Evolutionary conservation across 2,329 filamentous ascomycete species (phyloP).

Genomic region (Verticillium longisporum): DNA sequence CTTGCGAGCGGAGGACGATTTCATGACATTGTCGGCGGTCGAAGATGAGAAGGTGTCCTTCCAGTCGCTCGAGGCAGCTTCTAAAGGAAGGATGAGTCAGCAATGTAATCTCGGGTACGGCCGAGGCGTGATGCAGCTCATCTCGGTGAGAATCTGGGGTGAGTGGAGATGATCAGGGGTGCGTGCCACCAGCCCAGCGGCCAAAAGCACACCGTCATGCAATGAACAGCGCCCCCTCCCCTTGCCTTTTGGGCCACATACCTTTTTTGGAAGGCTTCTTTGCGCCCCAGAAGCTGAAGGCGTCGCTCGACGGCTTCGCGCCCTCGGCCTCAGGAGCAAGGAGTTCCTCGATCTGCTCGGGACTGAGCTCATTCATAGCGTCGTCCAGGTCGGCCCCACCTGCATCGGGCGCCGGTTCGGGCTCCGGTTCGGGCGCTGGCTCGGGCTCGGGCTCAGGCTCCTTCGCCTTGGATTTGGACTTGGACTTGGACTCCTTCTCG

Average conservation of each 20-base stretch:
- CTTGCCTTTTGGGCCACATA: constrained; percentile 17
- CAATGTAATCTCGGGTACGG: constrained; percentile 35
- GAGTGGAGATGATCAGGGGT: constrained; percentile 12
- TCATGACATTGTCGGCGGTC: constrained; percentile 29
- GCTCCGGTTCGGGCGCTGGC: constrained; percentile 1
- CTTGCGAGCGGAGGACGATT: constrained; percentile 35
- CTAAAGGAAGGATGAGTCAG: constrained; percentile 43
- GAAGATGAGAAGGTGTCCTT: constrained; percentile 34
- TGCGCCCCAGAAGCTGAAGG: constrained; percentile 53
- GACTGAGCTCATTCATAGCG: constrained; percentile 25
- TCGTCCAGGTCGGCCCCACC: constrained; percentile 7
- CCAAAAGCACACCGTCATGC: background rate
- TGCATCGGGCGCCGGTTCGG: constrained; percentile 1
- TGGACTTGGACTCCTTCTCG: constrained; percentile 25
- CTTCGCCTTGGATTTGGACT: constrained; percentile 25
- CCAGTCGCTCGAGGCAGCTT: constrained; percentile 30
- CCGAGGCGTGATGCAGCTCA: constrained; percentile 7
- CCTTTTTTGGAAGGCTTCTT: constrained; percentile 38
- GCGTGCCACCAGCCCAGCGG: constrained; percentile 4
- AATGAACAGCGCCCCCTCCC: background rate
- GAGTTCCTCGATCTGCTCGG: constrained; percentile 36
- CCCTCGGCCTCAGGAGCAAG: constrained; percentile 19
- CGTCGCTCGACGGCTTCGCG: constrained; percentile 24
- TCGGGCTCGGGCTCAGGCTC: constrained; percentile 14
- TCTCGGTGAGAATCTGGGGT: constrained; percentile 6